Evolutionary conservation across 345 rosid species (phyloP).

Genomic region (Erucastrum elatum): DNA sequence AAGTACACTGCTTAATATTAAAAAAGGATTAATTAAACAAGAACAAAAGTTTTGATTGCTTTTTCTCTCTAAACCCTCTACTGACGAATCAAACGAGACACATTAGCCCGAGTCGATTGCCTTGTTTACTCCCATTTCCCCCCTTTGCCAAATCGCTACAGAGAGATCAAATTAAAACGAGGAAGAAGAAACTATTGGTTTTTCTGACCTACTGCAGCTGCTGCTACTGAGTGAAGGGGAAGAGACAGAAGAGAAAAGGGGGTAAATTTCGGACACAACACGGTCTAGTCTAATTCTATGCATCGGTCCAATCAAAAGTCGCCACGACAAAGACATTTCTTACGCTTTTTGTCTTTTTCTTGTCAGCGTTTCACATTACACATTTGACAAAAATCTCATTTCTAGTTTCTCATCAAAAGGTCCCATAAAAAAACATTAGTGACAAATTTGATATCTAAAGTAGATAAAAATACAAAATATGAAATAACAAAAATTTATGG

Average conservation of each 20-base stretch:
- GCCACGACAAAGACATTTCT: slow-evolving; percentile 37
- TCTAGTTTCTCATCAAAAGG: no score
- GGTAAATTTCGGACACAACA: slow-evolving; percentile 24
- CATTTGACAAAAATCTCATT: neutral
- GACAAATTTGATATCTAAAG: no score
- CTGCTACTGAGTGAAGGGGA: slow-evolving; percentile 27
- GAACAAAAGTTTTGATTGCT: neutral
- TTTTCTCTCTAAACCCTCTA: neutral
- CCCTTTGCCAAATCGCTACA: neutral
- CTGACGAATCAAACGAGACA: slow-evolving; percentile 4
- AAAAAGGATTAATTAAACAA: neutral
- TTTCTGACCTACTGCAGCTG: slow-evolving; percentile 44
- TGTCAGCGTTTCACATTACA: neutral
- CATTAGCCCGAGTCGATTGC: slow-evolving; percentile 27
- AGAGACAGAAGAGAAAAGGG: slow-evolving; percentile 10
- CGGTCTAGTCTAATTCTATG: slow-evolving; percentile 32
- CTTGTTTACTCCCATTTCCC: neutral
- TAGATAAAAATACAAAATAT: no score
- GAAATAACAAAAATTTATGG: no score
- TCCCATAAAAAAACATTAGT: no score
- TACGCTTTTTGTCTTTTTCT: neutral
- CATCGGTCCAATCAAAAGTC: slow-evolving; percentile 27
- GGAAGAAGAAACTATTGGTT: slow-evolving; percentile 25
- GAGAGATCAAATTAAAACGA: slow-evolving; percentile 19
- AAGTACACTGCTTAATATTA: neutral